Evolutionary conservation across 2,329 filamentous ascomycete genomes (phyloP).

Genomic region (Zalaria obscura): DNA sequence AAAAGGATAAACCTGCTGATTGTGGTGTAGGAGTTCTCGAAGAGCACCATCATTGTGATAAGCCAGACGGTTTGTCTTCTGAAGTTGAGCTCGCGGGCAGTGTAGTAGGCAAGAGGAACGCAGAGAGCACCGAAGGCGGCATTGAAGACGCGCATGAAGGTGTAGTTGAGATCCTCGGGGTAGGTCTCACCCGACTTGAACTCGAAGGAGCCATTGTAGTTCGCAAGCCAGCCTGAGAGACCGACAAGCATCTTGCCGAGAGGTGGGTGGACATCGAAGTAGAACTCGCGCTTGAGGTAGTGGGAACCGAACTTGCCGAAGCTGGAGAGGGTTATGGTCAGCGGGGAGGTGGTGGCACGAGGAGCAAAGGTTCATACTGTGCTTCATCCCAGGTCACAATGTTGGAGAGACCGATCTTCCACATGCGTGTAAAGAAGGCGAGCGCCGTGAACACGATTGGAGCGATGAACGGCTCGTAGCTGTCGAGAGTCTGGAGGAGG

Average conservation of each 20-base stretch:
- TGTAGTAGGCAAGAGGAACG: conserved; percentile 89
- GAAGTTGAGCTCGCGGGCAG: conserved; percentile 79
- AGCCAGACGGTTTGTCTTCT: conserved; percentile 83
- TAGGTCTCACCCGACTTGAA: conserved; percentile 98
- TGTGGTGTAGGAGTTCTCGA: conserved; percentile 98
- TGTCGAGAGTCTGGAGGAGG: conserved; percentile 47
- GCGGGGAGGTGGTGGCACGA: not conserved
- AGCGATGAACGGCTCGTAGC: conserved; percentile 49
- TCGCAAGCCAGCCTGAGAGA: conserved; percentile 86
- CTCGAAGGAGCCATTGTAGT: conserved; percentile 98
- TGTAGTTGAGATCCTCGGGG: conserved; percentile 86
- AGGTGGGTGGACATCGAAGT: conserved; percentile 94
- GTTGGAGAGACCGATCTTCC: conserved; percentile 52
- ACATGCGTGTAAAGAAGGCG: conserved; percentile 53
- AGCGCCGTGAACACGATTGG: conserved; percentile 48
- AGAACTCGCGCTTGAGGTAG: conserved; percentile 98
- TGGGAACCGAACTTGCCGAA: conserved; percentile 98
- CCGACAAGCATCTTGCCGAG: conserved; percentile 98
- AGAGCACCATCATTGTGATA: conserved; percentile 90
- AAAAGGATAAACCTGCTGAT: conserved; percentile 97
- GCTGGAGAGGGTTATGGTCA: conserved; percentile 25
- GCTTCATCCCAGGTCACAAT: conserved; percentile 69
- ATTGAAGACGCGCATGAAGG: conserved; percentile 98
- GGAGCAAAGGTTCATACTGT: conserved; percentile 38
- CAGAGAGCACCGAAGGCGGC: conserved; percentile 85